Conservation (phyloP, 2,329 filamentous ascomycete species). For the Diaporthe vexans region DNA sequence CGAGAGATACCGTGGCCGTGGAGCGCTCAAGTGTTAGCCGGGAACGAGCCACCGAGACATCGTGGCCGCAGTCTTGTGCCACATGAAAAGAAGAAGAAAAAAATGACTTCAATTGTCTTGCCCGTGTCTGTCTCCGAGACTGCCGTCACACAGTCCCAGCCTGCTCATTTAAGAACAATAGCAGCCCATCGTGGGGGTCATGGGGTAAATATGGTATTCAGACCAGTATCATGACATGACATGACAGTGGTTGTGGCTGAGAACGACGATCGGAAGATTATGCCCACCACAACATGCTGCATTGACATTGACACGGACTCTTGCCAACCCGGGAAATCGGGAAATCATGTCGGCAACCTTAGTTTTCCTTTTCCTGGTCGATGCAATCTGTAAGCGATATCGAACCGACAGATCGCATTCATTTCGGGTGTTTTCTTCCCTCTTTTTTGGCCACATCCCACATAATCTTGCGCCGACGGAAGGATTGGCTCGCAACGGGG, state of each 20-base stretch:
- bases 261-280: neutral
- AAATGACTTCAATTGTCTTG: neutral
- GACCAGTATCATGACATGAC: conserved; percentile 3
- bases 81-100: neutral
- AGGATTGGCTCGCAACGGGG: neutral
- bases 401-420: conserved; percentile 22
- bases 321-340: conserved; percentile 21
- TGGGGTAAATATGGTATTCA: neutral
- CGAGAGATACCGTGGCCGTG: too few species aligned
- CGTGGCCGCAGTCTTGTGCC: neutral
- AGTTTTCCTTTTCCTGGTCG: neutral
- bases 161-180: neutral
- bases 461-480: neutral
- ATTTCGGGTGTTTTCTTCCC: neutral
- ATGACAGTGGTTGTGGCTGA: conserved; percentile 11
- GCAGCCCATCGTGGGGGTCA: neutral
- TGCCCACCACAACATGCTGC: conserved; percentile 20
- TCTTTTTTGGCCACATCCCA: neutral
- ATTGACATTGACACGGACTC: conserved; percentile 32
- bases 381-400: conserved; percentile 28
- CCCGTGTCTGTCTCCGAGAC: neutral
- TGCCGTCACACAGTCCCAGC: neutral
- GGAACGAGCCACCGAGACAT: neutral
- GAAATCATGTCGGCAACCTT: conserved; percentile 27
- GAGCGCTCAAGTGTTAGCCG: neutral